phyloP scores from a whole-genome alignment of 768 basidiomycete species.

The Boletus insuetus region DNA sequence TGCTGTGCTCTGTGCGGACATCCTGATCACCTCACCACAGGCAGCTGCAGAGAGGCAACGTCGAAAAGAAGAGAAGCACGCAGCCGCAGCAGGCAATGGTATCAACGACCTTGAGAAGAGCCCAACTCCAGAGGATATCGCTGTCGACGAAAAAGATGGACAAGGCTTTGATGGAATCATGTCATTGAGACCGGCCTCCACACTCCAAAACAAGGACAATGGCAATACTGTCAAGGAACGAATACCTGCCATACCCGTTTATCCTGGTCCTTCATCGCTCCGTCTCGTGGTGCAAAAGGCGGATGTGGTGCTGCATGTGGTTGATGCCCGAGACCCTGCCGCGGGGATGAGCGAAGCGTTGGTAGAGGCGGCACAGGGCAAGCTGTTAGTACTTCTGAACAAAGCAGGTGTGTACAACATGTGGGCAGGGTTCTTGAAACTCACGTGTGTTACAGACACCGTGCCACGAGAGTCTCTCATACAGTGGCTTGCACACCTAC shows the following conservation, averaged over 20 bases:
- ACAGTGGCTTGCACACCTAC: slow-evolving; percentile 65
- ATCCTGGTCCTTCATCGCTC: slow-evolving; percentile 27
- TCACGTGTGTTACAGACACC: slow-evolving; percentile 49
- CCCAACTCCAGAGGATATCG: slow-evolving; percentile 28
- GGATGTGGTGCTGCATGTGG: slow-evolving; percentile 75
- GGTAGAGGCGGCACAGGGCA: slow-evolving; percentile 38
- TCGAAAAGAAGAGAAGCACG: slow-evolving; percentile 64
- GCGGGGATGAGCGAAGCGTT: slow-evolving; percentile 70
- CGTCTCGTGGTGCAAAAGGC: slow-evolving; percentile 62
- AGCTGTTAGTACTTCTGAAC: slow-evolving; percentile 70
- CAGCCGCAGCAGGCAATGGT: slow-evolving; percentile 32
- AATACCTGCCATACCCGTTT: slow-evolving; percentile 21
- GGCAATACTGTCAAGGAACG: background rate
- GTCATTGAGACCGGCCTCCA: slow-evolving; percentile 16
- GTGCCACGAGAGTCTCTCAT: slow-evolving; percentile 74
- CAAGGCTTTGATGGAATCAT: slow-evolving; percentile 40
- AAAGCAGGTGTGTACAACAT: slow-evolving; percentile 69
- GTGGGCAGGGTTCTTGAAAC: background rate
- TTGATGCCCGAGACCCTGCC: slow-evolving; percentile 83
- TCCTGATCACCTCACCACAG: slow-evolving; percentile 35
- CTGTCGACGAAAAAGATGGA: slow-evolving; percentile 28
- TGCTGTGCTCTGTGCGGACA: background rate
- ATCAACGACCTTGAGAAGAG: slow-evolving; percentile 24
- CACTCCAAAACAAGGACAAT: background rate
- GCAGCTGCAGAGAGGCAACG: slow-evolving; percentile 74